Evolutionary conservation across 2,329 filamentous ascomycete genomes (phyloP).

Genomic region (Xylariaceae sp.): DNA sequence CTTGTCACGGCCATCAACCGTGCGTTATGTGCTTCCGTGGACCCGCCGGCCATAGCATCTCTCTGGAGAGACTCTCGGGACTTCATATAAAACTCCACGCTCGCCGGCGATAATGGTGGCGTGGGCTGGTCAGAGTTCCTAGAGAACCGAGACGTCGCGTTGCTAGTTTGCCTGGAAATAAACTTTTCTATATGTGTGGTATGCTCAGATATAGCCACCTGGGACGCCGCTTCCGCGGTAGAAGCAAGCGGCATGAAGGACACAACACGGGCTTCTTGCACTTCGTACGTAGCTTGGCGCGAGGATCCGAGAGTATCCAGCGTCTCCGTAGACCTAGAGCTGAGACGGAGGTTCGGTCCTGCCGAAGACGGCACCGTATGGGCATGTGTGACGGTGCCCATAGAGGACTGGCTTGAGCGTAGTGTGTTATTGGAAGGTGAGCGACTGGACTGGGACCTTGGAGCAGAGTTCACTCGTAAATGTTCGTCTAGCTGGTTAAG

Average conservation of each 20-base stretch:
- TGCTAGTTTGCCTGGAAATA: conserved; percentile 14
- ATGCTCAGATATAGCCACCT: conserved; percentile 15
- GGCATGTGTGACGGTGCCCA: conserved; percentile 19
- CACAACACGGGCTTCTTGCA: conserved; percentile 38
- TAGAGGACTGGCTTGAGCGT: conserved; percentile 23
- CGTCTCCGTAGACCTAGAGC: conserved; percentile 35
- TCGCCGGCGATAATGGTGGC: conserved; percentile 47
- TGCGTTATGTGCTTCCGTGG: conserved; percentile 29
- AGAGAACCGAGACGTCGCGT: conserved; percentile 23
- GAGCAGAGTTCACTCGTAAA: conserved; percentile 35
- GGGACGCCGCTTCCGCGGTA: conserved; percentile 23
- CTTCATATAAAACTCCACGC: conserved; percentile 44
- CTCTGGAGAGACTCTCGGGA: conserved; percentile 32
- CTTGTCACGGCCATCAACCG: conserved; percentile 53
- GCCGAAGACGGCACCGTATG: conserved; percentile 15
- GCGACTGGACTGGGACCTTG: conserved; percentile 17
- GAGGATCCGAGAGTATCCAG: conserved; percentile 29
- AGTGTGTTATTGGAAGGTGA: conserved; percentile 21
- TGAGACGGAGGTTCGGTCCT: conserved; percentile 32
- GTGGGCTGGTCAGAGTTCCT: conserved; percentile 37
- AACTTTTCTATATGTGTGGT: conserved; percentile 14
- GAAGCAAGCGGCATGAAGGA: conserved; percentile 32
- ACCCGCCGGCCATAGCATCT: conserved; percentile 20
- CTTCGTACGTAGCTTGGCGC: conserved; percentile 26
- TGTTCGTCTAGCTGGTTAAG: conserved; percentile 38